Conservation (phyloP, 768 basidiomycete species). For the Obba rivulosa region DNA sequence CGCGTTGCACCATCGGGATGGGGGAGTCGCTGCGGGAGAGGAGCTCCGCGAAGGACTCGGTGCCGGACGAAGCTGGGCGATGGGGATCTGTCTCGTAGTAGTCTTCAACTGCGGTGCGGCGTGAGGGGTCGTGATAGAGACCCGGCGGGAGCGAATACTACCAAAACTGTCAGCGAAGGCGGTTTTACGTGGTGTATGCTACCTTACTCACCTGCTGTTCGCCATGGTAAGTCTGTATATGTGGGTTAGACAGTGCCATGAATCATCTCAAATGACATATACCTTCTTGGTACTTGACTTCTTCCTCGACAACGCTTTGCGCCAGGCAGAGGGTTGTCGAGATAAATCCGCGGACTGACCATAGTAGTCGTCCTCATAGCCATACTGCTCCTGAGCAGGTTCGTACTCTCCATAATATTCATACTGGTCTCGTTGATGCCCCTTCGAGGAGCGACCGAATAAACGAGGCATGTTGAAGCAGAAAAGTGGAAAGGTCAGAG, state of each 20-base stretch:
- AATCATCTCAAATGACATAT: not conserved
- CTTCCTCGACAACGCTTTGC: slow-evolving; percentile 16
- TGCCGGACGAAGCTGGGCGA: slow-evolving; percentile 8
- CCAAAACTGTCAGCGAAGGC: too few species aligned
- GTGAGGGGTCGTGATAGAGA: too few species aligned
- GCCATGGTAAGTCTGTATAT: slow-evolving; percentile 3
- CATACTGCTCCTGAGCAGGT: slow-evolving; percentile 8
- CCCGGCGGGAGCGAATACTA: too few species aligned
- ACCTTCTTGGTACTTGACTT: not conserved
- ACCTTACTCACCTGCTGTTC: not conserved
- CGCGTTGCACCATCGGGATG: slow-evolving; percentile 23
- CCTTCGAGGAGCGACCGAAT: slow-evolving; percentile 21
- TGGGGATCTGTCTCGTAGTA: slow-evolving; percentile 7
- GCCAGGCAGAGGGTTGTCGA: slow-evolving; percentile 17
- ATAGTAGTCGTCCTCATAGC: slow-evolving; percentile 14
- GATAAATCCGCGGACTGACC: slow-evolving; percentile 11
- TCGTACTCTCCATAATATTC: slow-evolving; percentile 14
- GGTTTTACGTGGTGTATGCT: too few species aligned
- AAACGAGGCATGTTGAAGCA: slow-evolving; percentile 19
- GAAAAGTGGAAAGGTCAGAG: slow-evolving; percentile 4
- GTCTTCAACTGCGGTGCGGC: slow-evolving; percentile 11
- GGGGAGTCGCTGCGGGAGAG: slow-evolving; percentile 11
- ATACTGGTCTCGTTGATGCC: slow-evolving; percentile 4
- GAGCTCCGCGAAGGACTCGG: slow-evolving; percentile 15
- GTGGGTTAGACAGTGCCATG: not conserved